Conservation (phyloP, 2,329 filamentous ascomycete species). For the Colletotrichum siamense region DNA sequence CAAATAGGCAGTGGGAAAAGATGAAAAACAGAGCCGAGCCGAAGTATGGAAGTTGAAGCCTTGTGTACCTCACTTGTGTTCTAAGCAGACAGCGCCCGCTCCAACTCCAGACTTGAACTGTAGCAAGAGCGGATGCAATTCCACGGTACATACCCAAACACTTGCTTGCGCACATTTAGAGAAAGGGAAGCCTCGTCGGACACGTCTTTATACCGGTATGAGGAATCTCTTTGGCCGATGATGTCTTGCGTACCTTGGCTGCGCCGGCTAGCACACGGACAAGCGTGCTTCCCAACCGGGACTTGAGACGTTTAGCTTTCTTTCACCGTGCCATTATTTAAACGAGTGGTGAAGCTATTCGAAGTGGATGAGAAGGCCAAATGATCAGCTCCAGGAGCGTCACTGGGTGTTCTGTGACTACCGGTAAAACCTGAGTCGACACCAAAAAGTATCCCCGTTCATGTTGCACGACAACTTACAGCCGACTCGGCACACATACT, state of each 20-base stretch:
- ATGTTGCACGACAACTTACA: accelerated
- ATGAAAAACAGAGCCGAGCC: accelerated
- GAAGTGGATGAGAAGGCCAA: not conserved
- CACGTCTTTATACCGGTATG: not conserved
- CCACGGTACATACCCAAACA: accelerated
- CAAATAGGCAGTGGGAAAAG: accelerated
- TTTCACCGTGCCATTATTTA: not conserved
- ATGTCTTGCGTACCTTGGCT: not conserved
- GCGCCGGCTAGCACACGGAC: not conserved
- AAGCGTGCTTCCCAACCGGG: not conserved
- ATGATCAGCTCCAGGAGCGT: too few species aligned
- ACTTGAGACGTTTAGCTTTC: not conserved
- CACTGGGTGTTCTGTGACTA: accelerated
- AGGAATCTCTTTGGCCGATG: not conserved
- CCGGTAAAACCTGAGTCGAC: accelerated
- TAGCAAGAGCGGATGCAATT: not conserved
- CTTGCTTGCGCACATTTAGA: not conserved
- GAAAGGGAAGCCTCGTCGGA: not conserved
- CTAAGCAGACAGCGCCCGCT: not conserved
- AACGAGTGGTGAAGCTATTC: not conserved
- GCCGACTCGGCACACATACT: accelerated
- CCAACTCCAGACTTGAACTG: not conserved
- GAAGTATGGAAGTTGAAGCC: accelerated
- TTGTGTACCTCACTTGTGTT: not conserved
- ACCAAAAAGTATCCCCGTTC: not conserved